Conservation (phyloP, 306 rosid species). For the Rosa chinensis region DNA sequence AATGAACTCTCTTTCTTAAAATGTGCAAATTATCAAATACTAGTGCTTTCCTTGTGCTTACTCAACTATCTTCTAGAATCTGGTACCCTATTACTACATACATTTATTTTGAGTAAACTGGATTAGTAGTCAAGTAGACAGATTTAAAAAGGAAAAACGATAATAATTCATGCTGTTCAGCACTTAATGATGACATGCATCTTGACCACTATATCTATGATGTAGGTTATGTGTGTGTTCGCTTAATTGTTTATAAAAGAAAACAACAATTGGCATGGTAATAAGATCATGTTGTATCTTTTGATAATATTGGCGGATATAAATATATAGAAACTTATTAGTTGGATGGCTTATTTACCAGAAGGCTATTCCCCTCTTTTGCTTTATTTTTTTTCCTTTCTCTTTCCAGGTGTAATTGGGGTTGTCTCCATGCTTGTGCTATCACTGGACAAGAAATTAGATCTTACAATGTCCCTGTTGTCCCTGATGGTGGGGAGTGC, state of each 20-base stretch:
- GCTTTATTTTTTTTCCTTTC: not conserved
- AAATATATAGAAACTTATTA: not conserved
- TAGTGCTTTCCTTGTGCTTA: not conserved
- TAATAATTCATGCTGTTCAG: not conserved
- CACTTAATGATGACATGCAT: not conserved
- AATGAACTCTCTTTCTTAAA: not conserved
- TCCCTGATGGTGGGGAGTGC: slow-evolving; percentile 77
- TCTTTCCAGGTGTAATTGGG: slow-evolving; percentile 54
- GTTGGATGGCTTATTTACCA: not conserved
- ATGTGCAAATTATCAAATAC: not conserved
- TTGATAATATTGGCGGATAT: not conserved
- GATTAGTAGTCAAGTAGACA: not conserved
- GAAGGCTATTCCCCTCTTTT: not conserved
- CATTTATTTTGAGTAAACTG: not conserved
- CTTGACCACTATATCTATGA: not conserved
- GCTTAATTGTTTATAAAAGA: not conserved
- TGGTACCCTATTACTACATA: not conserved
- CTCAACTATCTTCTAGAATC: not conserved
- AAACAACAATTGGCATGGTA: not conserved
- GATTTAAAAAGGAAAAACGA: not conserved
- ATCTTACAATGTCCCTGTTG: slow-evolving; percentile 65
- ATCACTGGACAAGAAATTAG: slow-evolving; percentile 58
- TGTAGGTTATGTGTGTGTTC: not conserved
- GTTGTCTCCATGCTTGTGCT: slow-evolving; percentile 68
- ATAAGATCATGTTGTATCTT: not conserved